phyloP scores from a whole-genome alignment of 2,329 filamentous ascomycete species.

The Graphiopsis chlorocephala region DNA sequence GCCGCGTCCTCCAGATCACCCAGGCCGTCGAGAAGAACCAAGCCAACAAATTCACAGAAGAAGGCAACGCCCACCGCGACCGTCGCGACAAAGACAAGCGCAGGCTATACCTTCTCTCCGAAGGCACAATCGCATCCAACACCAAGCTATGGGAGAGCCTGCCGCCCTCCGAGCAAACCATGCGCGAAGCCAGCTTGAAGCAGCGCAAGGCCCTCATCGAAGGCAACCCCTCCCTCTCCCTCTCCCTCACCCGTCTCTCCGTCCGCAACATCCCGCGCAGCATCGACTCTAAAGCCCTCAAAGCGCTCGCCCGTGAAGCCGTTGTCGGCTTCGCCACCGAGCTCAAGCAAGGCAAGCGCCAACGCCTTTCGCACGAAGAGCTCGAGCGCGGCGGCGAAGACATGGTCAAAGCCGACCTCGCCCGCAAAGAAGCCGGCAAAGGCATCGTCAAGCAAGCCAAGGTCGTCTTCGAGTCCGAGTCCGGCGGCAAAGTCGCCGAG shows the following conservation, averaged over 20 bases:
- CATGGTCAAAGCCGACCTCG: slow-evolving; percentile 75
- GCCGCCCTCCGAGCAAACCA: slow-evolving; percentile 74
- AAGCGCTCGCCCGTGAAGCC: slow-evolving; percentile 85
- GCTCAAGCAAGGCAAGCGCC: slow-evolving; percentile 72
- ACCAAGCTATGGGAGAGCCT: slow-evolving; percentile 76
- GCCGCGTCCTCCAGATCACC: slow-evolving; percentile 79
- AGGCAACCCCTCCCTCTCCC: slow-evolving; percentile 81
- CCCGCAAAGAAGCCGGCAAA: slow-evolving; percentile 77
- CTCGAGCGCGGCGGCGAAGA: slow-evolving; percentile 73
- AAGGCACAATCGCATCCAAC: slow-evolving; percentile 77
- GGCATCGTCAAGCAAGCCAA: slow-evolving; percentile 90
- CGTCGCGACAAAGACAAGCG: slow-evolving; percentile 82
- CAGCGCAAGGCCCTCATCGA: slow-evolving; percentile 90
- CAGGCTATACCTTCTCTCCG: slow-evolving; percentile 79
- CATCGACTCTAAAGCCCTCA: slow-evolving; percentile 81
- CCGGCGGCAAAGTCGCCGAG: slow-evolving; percentile 81
- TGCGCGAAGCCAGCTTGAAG: slow-evolving; percentile 81
- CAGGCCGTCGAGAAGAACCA: slow-evolving; percentile 82
- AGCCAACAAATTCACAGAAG: slow-evolving; percentile 71
- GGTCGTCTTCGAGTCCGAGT: slow-evolving; percentile 84
- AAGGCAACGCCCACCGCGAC: slow-evolving; percentile 61
- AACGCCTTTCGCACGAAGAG: slow-evolving; percentile 87
- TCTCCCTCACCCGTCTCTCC: slow-evolving; percentile 86
- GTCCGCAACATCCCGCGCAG: slow-evolving; percentile 86
- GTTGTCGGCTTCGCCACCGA: slow-evolving; percentile 92